Evolutionary conservation across 352 stramenopile species (phyloP), one percentile per base, ranked within the genome.

Genomic region (Phytopythium sindhum): DNA sequence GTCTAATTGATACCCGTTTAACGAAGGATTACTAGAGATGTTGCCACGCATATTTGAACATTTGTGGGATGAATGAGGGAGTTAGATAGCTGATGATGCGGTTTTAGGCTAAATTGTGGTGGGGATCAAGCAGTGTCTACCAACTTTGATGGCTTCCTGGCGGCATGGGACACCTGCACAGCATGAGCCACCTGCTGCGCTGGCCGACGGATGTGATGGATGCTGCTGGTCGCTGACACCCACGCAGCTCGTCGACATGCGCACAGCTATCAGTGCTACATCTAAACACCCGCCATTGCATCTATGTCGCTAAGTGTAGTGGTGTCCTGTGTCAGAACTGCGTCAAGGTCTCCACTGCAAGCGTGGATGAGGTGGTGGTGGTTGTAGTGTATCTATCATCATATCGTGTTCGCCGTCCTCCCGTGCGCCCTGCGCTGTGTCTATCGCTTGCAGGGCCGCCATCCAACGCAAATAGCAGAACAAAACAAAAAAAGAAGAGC

Each of bases 341-440:
- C 28, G 12, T 31, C 26, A 33, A 26, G 28, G 7, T n/a, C 2
- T 10, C 11, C 9, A 35, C n/a, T n/a, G n/a, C n/a, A n/a, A n/a
- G n/a, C n/a, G n/a, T 50, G 1, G 11, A 11, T 10, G 21, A 0
- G 5, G 42, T 28, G 42, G 42, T 28, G 33, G 33, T 39, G 39
- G 48, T 55, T 1, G 28, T 55, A 11, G 15, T 55, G 48, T 35
- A 57, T 57, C 50, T 57, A 57, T 57, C 14, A 41, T 53, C 24
- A 31, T 53, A 31, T 37, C 15, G 9, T 26, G 24, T 23, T n/a
- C 17, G 48, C 10, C 48, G 4, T 35, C 24, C 28, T 35, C 48
- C 24, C 48, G 23, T 39, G 50, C 7, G 28, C 21, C 12, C 28
- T 29, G 28, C 51, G 29, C 29, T 37, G 17, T 24, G 31, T 58